Base-by-base conservation (phyloP, 108 stramenopile genomes). In the Parietichytrium sp. region DNA sequence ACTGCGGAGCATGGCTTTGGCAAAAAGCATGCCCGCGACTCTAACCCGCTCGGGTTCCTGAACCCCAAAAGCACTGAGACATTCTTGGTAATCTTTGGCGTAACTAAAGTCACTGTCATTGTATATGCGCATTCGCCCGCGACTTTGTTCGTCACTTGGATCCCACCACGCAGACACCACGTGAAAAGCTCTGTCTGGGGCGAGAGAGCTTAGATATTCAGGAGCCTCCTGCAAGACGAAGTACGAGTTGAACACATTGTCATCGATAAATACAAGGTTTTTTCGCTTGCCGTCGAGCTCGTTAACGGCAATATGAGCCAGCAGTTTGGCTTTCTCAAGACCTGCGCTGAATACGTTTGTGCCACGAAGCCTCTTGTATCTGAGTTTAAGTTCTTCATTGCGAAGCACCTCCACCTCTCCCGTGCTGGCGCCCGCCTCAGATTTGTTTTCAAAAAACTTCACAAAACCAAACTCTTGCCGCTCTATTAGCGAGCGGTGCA, bases 121-220 rank as follows among this genome's bases (percentile, higher is more conserved):
- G 2, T 45, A 23, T 33, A 72, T 42, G 23, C 12, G 10, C 61
- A 72, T 72, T 25, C 45, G 61, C 20, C 61, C 61, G 20, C 61
- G 61, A 72, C 61, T 72, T 25, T 72, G 61, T n/a, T 72, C 61
- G 23, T 72, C 61, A 42, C 61, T 72, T 12, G 61, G 61, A 27
- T 72, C 61, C 61, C 61, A 72, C 61, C 61, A 72, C 10, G 61
- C n/a, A 6, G 61, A 72, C 7, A 72, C 42, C 10, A 72, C 42
- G 15, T 33, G 36, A 42, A 33, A 72, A 7, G 36, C n/a, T 6
- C 61, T 33, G n/a, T 72, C 38, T 25, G 61, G 61, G n/a, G 18
- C 20, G 38, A 45, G 61, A 33, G 61, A 10, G 20, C 45, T 33
- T 10, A 72, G 13, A 25, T 72, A 42, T 1, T 6, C 20, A 0